phyloP scores from a whole-genome alignment of 1,139 yeast species.

The Suhomyces panamericanus region DNA sequence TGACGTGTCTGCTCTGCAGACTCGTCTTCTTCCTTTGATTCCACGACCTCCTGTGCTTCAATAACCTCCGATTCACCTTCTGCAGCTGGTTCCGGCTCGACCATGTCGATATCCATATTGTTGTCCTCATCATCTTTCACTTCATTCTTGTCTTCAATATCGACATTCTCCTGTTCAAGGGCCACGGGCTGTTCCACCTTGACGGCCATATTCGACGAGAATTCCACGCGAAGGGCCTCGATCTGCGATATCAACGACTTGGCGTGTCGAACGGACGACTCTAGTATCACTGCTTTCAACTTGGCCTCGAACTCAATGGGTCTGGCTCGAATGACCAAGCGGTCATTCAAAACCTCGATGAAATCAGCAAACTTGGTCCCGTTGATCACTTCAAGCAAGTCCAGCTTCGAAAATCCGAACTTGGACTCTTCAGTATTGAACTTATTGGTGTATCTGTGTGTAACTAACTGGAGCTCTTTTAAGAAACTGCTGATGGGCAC shows the following conservation, averaged over 20 bases:
- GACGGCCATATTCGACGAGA: neutral
- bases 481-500: conserved; percentile 22
- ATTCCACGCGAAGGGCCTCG: conserved; percentile 23
- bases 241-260: conserved; percentile 28
- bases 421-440: conserved; percentile 1
- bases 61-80: neutral
- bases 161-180: neutral
- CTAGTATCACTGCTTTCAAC: conserved; percentile 29
- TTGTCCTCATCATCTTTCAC: no score
- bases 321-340: conserved; percentile 19
- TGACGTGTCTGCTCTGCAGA: neutral
- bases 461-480: conserved; percentile 19
- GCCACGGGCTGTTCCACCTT: neutral
- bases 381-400: conserved; percentile 14
- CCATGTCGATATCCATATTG: no score
- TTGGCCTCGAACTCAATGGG: conserved; percentile 18
- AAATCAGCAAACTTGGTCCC: conserved; percentile 20
- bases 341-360: conserved; percentile 20
- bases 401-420: conserved; percentile 12
- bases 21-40: neutral
- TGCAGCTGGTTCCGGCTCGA: neutral
- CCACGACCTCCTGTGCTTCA: neutral
- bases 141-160: neutral
- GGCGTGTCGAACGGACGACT: conserved; percentile 28
- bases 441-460: conserved; percentile 13